Conservation (phyloP, 2,329 filamentous ascomycete species). For the Dothidotthia symphoricarpi region DNA sequence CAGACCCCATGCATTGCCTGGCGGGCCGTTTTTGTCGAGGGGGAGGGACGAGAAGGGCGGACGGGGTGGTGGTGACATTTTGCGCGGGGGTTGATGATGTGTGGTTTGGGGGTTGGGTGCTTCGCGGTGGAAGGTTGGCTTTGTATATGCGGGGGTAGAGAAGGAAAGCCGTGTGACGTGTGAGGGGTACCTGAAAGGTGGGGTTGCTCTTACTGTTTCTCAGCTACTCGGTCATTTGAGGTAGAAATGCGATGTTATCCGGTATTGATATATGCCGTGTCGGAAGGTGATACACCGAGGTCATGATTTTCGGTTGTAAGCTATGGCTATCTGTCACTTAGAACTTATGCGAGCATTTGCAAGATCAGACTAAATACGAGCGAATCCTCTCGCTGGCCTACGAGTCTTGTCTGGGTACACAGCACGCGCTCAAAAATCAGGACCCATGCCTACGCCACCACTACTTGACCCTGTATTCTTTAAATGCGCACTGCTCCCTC, state of each 20-base stretch:
- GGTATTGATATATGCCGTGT: neutral
- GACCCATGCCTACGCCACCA: conserved; percentile 41
- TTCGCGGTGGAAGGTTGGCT: neutral
- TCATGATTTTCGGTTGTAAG: too few species aligned
- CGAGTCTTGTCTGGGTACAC: conserved; percentile 4
- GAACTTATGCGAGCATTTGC: too few species aligned
- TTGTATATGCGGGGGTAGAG: neutral
- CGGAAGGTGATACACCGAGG: neutral
- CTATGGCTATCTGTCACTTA: too few species aligned
- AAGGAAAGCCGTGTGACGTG: conserved; percentile 14
- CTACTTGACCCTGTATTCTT: conserved; percentile 38
- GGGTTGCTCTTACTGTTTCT: conserved; percentile 15
- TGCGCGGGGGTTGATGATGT: too few species aligned
- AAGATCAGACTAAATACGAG: conserved; percentile 9
- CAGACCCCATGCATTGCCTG: conserved; percentile 57
- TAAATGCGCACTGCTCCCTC: conserved; percentile 88
- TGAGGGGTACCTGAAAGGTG: conserved; percentile 20
- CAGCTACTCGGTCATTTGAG: conserved; percentile 6
- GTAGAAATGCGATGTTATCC: neutral
- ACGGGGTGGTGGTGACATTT: conserved; percentile 21
- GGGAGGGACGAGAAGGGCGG: conserved; percentile 51
- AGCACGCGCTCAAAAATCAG: conserved; percentile 27
- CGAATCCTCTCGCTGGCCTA: conserved; percentile 8
- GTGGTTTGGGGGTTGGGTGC: neutral
- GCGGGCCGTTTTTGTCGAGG: conserved; percentile 51